A percentile compares a stretch with the other conserved stretches of the same genome.
These are phyloP conservation scores for Fusarium graminum DNA, from an alignment of 2,329 filamentous ascomycete species.

Conservation along the genomic window DNA sequence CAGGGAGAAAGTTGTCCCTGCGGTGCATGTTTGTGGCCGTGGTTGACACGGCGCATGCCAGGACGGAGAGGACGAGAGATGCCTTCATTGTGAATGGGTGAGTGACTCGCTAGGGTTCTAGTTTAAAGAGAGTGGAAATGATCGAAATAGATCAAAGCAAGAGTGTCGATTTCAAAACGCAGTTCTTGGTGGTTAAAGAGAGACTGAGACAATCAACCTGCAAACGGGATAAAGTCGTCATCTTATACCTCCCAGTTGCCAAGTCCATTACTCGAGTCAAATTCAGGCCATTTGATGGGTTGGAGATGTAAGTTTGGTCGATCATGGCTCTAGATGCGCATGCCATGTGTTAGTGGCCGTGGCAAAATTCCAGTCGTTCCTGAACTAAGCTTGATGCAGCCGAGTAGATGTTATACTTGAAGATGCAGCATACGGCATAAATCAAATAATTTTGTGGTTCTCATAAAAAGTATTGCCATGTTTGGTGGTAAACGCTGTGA, in stretches of 20 bases:
- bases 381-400: constrained; percentile 33
- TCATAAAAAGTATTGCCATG: background rate
- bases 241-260: constrained; percentile 18
- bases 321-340: constrained; percentile 24
- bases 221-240: constrained; percentile 8
- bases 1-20: constrained; percentile 22
- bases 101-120: background rate
- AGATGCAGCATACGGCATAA: background rate
- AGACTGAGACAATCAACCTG: constrained; percentile 20
- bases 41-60: constrained; percentile 33
- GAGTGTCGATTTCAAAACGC: constrained; percentile 15
- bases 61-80: constrained; percentile 20
- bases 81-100: constrained; percentile 34
- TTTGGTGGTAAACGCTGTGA: too few species aligned
- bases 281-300: background rate
- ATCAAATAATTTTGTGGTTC: rapidly evolving
- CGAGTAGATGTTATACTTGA: background rate
- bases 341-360: constrained; percentile 3
- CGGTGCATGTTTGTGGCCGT: constrained; percentile 26
- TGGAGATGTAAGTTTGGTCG: constrained; percentile 15
- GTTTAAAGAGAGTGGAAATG: constrained; percentile 28
- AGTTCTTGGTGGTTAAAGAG: constrained; percentile 22
- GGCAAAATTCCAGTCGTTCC: constrained; percentile 40
- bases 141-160: constrained; percentile 18
- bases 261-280: background rate